phyloP scores from a whole-genome alignment of 106 monocot species.

The Apostasia shenzhenica region DNA sequence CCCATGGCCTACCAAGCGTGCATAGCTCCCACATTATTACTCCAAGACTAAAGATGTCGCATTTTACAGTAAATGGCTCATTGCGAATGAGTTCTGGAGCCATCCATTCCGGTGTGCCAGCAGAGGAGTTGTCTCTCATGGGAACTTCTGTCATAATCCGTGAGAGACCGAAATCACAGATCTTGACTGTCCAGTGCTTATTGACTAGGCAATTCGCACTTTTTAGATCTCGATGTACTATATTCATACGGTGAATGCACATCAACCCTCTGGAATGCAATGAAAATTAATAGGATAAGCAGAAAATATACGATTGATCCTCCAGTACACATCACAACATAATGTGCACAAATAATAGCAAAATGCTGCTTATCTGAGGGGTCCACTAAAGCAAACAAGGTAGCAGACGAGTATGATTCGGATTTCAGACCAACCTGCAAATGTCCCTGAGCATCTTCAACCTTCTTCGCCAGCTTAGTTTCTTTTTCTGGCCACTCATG shows the following conservation, averaged over 20 bases:
- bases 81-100: slow-evolving; percentile 94
- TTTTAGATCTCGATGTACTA: slow-evolving; percentile 93
- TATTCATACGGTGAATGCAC: slow-evolving; percentile 99
- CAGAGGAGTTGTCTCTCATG: slow-evolving; percentile 74
- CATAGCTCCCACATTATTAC: slow-evolving; percentile 99
- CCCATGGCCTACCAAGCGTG: slow-evolving; percentile 88
- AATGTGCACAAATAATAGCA: too few relatives aligned
- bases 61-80: slow-evolving; percentile 84
- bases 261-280: slow-evolving; percentile 64
- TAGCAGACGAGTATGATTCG: not conserved
- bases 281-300: not conserved
- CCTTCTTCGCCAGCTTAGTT: slow-evolving; percentile 87
- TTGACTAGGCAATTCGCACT: slow-evolving; percentile 97
- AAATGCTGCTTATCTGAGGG: too few relatives aligned
- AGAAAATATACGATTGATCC: not conserved
- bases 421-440: slow-evolving; percentile 51
- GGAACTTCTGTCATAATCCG: slow-evolving; percentile 51
- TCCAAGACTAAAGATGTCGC: slow-evolving; percentile 96
- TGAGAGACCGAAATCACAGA: slow-evolving; percentile 98
- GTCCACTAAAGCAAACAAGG: not conserved
- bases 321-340: too few relatives aligned
- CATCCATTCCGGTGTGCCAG: slow-evolving; percentile 99
- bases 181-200: slow-evolving; percentile 92
- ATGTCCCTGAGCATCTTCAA: slow-evolving; percentile 96
- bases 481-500: slow-evolving; percentile 88